Evolutionary conservation across 305 asterid genomes (phyloP), one percentile per base, ranked within the genome.

Genomic region (Fraxinus nigra): DNA sequence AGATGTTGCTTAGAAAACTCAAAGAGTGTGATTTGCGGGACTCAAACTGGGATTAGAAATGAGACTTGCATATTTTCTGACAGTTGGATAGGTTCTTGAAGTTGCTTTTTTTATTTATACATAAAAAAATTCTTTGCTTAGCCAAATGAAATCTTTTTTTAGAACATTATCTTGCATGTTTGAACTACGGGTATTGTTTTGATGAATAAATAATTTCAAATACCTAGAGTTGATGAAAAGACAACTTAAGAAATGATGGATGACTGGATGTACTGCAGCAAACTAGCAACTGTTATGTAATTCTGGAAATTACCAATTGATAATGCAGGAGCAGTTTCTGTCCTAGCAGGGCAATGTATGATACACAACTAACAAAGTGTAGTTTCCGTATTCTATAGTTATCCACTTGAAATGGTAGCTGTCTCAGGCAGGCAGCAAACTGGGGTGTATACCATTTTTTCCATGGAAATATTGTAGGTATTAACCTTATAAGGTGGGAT

Each of bases 11-110:
- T 30, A 16, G n/a, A 48, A 43, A 24, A 24, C 65, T 10, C 72
- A 22, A 22, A 51, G 33, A 65, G 8, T 51, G 46, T 11, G 43
- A 14, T 10, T 59, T 18, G 28, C 22, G 38, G 74, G 13, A n/a
- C 77, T 28, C 56, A 77, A 78, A 56, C 51, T 69, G 33, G 76
- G 77, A 35, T 22, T 37, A 2, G 38, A 16, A 72, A 34, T 59
- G 34, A 72, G 16, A 72, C 37, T 35, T 22, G 16, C 9, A 48
- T 38, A 78, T 26, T 78, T 20, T 67, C 16, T 9, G 35, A 78
- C 76, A 10, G 67, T 81, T 51, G 65, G 37, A 37, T 22, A 9
- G 72, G 72, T 63, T 37, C 74, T 32, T 81, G 65, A 74, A 78
- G 61, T 34, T 78, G 33, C 46, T 74, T 18, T 24, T 56, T 37